These are phyloP conservation scores for Blastomyces gilchristii DNA, from an alignment of 2,329 filamentous ascomycete genomes.

Conservation along the genomic window DNA sequence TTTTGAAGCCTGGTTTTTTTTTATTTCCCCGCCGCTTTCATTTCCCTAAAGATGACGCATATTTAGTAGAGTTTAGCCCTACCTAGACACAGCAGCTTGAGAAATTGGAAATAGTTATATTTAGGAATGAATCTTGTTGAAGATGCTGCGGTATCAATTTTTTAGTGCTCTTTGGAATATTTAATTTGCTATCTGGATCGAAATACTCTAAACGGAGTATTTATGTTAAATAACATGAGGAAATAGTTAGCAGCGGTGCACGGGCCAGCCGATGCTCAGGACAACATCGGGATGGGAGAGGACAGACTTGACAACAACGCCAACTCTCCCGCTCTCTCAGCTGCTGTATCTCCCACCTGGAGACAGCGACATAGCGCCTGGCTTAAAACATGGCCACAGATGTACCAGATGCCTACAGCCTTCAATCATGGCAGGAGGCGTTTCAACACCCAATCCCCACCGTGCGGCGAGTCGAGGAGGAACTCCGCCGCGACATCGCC, in stretches of 20 bases:
- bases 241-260: too few species aligned
- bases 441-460: conserved; percentile 55
- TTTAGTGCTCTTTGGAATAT: too few species aligned
- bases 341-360: background rate
- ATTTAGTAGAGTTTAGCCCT: background rate
- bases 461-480: conserved; percentile 53
- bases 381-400: conserved; percentile 41
- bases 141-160: too few species aligned
- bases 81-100: background rate
- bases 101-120: background rate
- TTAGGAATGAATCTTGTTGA: background rate
- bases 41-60: background rate
- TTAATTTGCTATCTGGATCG: too few species aligned
- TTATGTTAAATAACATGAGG: too few species aligned
- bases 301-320: background rate
- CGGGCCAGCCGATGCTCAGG: too few species aligned
- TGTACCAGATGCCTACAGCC: conserved; percentile 45
- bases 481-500: conserved; percentile 51
- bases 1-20: background rate
- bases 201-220: too few species aligned
- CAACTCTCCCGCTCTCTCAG: background rate
- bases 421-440: conserved; percentile 56
- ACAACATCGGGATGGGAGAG: too few species aligned
- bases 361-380: background rate
- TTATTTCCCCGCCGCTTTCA: background rate